These are phyloP conservation scores for Solanum commersonii DNA, from an alignment of 257 asterid genomes.

Conservation along the genomic window DNA sequence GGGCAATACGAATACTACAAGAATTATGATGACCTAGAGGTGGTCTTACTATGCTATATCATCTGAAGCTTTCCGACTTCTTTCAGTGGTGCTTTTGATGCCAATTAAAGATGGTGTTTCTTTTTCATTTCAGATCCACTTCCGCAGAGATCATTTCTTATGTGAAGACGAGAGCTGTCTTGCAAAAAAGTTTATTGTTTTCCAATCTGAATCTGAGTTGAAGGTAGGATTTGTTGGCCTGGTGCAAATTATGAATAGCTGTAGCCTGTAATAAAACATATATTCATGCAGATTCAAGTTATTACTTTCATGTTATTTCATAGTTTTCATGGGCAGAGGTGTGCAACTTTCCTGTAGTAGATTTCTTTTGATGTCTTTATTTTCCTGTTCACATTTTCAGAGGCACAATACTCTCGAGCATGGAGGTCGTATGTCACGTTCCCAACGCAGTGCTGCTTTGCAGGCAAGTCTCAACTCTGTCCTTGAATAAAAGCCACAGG, in stretches of 20 bases:
- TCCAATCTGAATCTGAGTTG: conserved; percentile 70
- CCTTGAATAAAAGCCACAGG: neutral
- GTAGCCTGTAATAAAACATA: neutral
- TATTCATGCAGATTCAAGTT: neutral
- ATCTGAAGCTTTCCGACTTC: neutral
- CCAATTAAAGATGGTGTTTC: conserved; percentile 1
- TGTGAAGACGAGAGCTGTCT: conserved; percentile 94
- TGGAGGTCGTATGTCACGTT: conserved; percentile 95
- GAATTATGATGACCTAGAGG: conserved; percentile 92
- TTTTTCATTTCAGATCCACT: conserved; percentile 54
- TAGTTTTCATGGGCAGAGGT: neutral
- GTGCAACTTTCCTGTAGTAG: neutral
- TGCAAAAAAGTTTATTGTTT: conserved; percentile 75
- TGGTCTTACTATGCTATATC: conserved; percentile 5
- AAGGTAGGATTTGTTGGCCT: conserved; percentile 42
- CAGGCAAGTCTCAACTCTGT: conserved; percentile 43
- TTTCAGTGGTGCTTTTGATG: neutral
- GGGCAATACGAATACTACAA: conserved; percentile 89
- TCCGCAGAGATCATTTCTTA: conserved; percentile 69
- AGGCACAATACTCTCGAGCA: conserved; percentile 90
- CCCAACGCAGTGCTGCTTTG: conserved; percentile 92
- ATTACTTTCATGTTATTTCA: neutral
- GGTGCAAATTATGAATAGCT: neutral
- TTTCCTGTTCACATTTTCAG: conserved; percentile 32
- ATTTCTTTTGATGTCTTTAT: neutral